phyloP scores from a whole-genome alignment of 306 rosid genomes.

The Parietaria judaica region DNA sequence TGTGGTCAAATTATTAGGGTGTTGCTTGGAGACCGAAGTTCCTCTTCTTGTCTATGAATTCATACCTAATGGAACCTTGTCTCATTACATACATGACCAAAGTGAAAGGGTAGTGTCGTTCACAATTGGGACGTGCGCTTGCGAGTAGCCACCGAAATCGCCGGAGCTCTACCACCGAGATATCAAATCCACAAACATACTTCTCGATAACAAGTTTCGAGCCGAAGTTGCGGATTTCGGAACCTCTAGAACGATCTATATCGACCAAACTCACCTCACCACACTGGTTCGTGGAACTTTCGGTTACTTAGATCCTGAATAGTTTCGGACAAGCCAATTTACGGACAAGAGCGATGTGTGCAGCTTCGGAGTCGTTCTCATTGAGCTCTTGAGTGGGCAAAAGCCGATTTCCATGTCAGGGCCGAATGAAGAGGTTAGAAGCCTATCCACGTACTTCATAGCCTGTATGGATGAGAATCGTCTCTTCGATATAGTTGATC shows the following conservation, averaged over 20 bases:
- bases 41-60: constrained; percentile 6
- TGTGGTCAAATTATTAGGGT: not conserved
- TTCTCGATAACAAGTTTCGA: constrained; percentile 17
- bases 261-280: constrained; percentile 25
- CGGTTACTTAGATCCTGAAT: constrained; percentile 23
- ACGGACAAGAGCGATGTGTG: constrained; percentile 6
- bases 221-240: constrained; percentile 27
- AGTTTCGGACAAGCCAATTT: constrained; percentile 17
- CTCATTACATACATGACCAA: constrained; percentile 5
- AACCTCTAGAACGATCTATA: constrained; percentile 18
- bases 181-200: constrained; percentile 21
- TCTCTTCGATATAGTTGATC: constrained; percentile 3
- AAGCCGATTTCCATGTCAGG: not conserved
- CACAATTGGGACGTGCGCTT: constrained; percentile 13
- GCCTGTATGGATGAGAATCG: not conserved
- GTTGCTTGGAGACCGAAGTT: constrained; percentile 3
- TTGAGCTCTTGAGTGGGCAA: constrained; percentile 18
- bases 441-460: constrained; percentile 10
- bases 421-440: not conserved
- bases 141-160: constrained; percentile 9
- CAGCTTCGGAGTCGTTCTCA: constrained; percentile 18
- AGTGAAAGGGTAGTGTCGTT: constrained; percentile 9
- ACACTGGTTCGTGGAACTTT: constrained; percentile 20
- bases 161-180: constrained; percentile 21
- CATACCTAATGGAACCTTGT: constrained; percentile 19